Percentiles rank a stretch among this genome's conserved stretches.
Evolutionary conservation across 2,329 filamentous ascomycete species (phyloP).

Genomic region (Alternaria longipes): DNA sequence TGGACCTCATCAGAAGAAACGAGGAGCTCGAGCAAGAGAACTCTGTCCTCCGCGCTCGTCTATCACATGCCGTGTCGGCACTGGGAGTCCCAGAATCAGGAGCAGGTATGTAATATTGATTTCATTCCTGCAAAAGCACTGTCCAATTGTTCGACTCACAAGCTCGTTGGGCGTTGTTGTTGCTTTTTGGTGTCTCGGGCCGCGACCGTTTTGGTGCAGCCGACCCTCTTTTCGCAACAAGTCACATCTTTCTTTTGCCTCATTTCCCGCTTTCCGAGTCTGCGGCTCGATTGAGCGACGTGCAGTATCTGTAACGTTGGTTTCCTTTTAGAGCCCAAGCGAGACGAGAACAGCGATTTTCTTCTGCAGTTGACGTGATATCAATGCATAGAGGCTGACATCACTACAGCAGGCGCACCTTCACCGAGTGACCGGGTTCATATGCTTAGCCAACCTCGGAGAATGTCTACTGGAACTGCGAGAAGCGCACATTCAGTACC

Average conservation of each 20-base stretch:
- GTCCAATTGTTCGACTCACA: slow-evolving; percentile 35
- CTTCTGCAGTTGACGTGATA: slow-evolving; percentile 27
- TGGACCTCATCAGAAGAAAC: slow-evolving; percentile 63
- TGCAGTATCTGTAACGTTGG: slow-evolving; percentile 37
- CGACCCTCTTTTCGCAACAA: slow-evolving; percentile 31
- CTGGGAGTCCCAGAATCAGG: slow-evolving; percentile 48
- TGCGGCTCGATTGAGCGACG: slow-evolving; percentile 33
- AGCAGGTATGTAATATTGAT: slow-evolving; percentile 46
- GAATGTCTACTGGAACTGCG: slow-evolving; percentile 50
- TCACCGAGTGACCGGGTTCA: slow-evolving; percentile 52
- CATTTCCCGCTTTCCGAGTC: slow-evolving; percentile 21
- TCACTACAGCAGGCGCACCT: slow-evolving; percentile 39
- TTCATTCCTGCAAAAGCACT: slow-evolving; percentile 32
- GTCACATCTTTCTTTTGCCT: slow-evolving; percentile 19
- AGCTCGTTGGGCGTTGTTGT: slow-evolving; percentile 22
- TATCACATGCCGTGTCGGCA: slow-evolving; percentile 56
- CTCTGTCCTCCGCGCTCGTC: slow-evolving; percentile 59
- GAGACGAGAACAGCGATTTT: slow-evolving; percentile 18
- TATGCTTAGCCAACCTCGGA: slow-evolving; percentile 50
- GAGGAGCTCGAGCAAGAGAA: slow-evolving; percentile 65
- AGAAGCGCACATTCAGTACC: slow-evolving; percentile 50
- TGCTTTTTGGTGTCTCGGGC: slow-evolving; percentile 42
- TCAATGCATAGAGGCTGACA: slow-evolving; percentile 32
- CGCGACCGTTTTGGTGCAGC: slow-evolving; percentile 37
- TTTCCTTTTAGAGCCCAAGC: slow-evolving; percentile 15